Conservation (phyloP, 345 rosid species). For the Brassica juncea region DNA sequence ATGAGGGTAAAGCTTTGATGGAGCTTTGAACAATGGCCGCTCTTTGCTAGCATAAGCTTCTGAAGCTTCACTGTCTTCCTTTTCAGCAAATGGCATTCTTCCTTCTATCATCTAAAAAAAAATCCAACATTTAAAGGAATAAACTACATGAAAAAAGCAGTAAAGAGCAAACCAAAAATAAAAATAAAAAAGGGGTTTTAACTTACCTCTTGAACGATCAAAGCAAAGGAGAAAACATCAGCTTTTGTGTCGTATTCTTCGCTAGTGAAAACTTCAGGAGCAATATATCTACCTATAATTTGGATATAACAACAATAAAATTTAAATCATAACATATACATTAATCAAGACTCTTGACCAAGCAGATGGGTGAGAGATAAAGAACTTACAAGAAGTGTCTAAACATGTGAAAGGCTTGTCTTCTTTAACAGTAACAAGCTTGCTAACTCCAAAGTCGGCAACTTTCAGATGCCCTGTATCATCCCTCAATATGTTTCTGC, state of each 20-base stretch:
- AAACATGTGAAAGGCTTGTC: conserved; percentile 64
- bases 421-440: conserved; percentile 86
- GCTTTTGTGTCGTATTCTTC: conserved; percentile 87
- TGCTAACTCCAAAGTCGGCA: conserved; percentile 95
- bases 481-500: conserved; percentile 91
- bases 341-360: conserved; percentile 16
- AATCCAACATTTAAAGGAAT: conserved; percentile 11
- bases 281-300: conserved; percentile 73
- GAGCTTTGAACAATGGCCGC: conserved; percentile 76
- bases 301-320: background rate
- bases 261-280: conserved; percentile 76
- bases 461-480: conserved; percentile 96
- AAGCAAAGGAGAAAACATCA: conserved; percentile 91
- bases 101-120: conserved; percentile 83
- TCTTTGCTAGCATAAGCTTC: conserved; percentile 49
- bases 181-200: background rate
- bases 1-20: conserved; percentile 70
- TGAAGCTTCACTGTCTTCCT: conserved; percentile 65
- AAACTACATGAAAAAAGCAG: conserved; percentile 11
- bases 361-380: conserved; percentile 3
- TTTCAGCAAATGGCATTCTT: conserved; percentile 63
- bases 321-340: too few relatives aligned
- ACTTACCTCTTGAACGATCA: conserved; percentile 86
- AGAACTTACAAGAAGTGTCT: conserved; percentile 67
- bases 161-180: background rate